Evolutionary conservation across 2,329 filamentous ascomycete species (phyloP).

Genomic region (Calonectria crousiana): DNA sequence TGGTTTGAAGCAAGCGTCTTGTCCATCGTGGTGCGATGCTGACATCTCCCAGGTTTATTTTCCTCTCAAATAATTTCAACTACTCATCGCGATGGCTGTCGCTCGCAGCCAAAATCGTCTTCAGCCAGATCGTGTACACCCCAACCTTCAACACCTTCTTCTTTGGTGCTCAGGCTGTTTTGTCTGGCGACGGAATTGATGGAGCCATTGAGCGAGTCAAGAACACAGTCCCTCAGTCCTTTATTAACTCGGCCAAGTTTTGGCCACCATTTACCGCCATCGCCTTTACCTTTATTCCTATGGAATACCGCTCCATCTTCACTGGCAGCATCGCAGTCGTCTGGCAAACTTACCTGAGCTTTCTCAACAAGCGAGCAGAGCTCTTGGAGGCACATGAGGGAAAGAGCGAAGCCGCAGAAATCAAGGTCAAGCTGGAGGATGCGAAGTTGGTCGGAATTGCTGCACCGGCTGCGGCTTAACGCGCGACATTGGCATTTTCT

Average conservation of each 20-base stretch:
- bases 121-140: constrained; percentile 86
- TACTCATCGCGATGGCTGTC: constrained; percentile 79
- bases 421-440: not conserved
- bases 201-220: constrained; percentile 79
- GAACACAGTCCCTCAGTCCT: constrained; percentile 80
- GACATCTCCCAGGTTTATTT: constrained; percentile 74
- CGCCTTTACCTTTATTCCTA: constrained; percentile 84
- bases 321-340: constrained; percentile 83
- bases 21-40: not conserved
- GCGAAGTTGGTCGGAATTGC: not conserved
- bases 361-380: constrained; percentile 81
- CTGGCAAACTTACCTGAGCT: constrained; percentile 93
- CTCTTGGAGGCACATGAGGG: constrained; percentile 37
- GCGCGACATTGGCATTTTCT: not conserved
- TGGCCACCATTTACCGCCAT: constrained; percentile 92
- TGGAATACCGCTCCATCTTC: constrained; percentile 85
- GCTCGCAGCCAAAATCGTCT: constrained; percentile 79
- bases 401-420: constrained; percentile 1
- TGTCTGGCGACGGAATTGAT: constrained; percentile 74
- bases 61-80: constrained; percentile 86
- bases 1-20: constrained; percentile 68
- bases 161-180: constrained; percentile 81
- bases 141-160: constrained; percentile 88
- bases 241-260: constrained; percentile 84
- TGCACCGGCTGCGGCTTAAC: constrained; percentile 15